Evolutionary conservation across 2,329 filamentous ascomycete species (phyloP).

Genomic region (Endoconidiophora polonica): DNA sequence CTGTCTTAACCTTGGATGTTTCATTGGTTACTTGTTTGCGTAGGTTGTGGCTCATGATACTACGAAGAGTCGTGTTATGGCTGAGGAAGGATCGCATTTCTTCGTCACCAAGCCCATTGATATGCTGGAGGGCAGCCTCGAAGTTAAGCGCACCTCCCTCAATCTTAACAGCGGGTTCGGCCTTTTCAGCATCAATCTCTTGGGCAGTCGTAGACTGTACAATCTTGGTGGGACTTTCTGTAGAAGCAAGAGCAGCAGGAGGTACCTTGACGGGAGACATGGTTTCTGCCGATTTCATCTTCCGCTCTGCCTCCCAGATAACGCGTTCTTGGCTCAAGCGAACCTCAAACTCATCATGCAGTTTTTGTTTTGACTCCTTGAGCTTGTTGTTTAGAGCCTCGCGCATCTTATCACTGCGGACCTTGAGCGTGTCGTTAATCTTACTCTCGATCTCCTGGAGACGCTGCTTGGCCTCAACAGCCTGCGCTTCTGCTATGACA

Average conservation of each 20-base stretch:
- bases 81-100: constrained; percentile 40
- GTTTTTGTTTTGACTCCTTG: constrained; percentile 41
- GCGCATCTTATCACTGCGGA: constrained; percentile 53
- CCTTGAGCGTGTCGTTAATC: constrained; percentile 43
- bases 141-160: constrained; percentile 22
- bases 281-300: constrained; percentile 15
- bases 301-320: constrained; percentile 41
- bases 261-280: constrained; percentile 14
- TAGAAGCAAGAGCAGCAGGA: constrained; percentile 15
- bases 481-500: constrained; percentile 40
- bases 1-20: constrained; percentile 40
- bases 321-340: constrained; percentile 43
- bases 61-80: constrained; percentile 39
- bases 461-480: constrained; percentile 47
- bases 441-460: constrained; percentile 46
- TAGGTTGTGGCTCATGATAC: constrained; percentile 43
- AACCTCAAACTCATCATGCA: constrained; percentile 34
- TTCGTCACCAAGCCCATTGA: constrained; percentile 25
- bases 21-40: constrained; percentile 54
- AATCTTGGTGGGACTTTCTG: constrained; percentile 20
- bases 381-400: constrained; percentile 52
- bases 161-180: constrained; percentile 24
- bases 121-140: constrained; percentile 9
- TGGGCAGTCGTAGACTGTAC: constrained; percentile 19
- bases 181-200: constrained; percentile 21